A percentile compares a stretch with the other conserved stretches of the same genome.
phyloP scores from a whole-genome alignment of 352 stramenopile genomes.

The Albugo candida region DNA sequence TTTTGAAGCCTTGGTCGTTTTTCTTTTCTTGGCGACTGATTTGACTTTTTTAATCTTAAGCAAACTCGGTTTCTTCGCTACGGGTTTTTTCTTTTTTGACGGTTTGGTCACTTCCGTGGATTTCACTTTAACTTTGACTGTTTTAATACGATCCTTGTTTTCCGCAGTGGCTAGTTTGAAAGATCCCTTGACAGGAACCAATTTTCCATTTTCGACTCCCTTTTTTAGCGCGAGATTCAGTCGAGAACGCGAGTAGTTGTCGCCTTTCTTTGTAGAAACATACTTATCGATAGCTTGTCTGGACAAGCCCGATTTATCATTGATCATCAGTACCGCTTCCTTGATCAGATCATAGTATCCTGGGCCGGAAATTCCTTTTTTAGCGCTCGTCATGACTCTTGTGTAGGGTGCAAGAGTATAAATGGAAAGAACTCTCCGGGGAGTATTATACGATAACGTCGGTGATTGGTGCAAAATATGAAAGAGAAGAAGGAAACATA shows the following conservation, averaged over 20 bases:
- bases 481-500: too few species aligned
- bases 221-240: constrained; percentile 83
- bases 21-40: constrained; percentile 15
- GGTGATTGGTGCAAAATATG: too few species aligned
- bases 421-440: neutral
- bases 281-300: constrained; percentile 89
- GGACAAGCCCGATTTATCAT: constrained; percentile 83
- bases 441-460: neutral
- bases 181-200: constrained; percentile 84
- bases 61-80: constrained; percentile 10
- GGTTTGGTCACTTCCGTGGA: constrained; percentile 3
- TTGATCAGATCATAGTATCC: constrained; percentile 87
- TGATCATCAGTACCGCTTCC: constrained; percentile 80
- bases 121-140: constrained; percentile 5
- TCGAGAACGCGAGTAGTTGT: constrained; percentile 52
- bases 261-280: constrained; percentile 73
- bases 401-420: neutral
- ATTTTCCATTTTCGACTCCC: constrained; percentile 71
- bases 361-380: constrained; percentile 40
- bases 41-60: constrained; percentile 17
- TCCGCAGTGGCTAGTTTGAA: constrained; percentile 86
- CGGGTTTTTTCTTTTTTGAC: constrained; percentile 12
- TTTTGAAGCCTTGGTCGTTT: constrained; percentile 2
- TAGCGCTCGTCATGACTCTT: constrained; percentile 11
- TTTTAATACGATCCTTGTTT: constrained; percentile 60